phyloP scores from a whole-genome alignment of 805 yeast genomes.

The Ogataea neopini region DNA sequence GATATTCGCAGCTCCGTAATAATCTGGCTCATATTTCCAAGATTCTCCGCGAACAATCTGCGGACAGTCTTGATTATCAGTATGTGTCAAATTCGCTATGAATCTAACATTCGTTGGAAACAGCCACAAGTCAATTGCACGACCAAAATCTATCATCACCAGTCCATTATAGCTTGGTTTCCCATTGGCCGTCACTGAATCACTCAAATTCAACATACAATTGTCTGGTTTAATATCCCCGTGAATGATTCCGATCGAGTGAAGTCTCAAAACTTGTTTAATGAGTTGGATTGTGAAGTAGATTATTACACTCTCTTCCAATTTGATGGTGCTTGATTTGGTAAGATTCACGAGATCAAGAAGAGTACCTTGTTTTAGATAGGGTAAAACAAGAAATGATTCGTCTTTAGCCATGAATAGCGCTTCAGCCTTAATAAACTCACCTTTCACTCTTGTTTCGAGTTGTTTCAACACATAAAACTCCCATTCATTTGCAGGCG shows the following conservation, averaged over 20 bases:
- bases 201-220: conserved; percentile 59
- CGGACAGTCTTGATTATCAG: conserved; percentile 65
- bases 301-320: conserved; percentile 63
- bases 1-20: conserved; percentile 76
- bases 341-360: conserved; percentile 63
- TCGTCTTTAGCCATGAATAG: conserved; percentile 64
- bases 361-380: conserved; percentile 69
- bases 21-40: conserved; percentile 83
- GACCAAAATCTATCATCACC: conserved; percentile 73
- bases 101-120: conserved; percentile 55
- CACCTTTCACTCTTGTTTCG: conserved; percentile 37
- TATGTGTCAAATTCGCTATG: conserved; percentile 58
- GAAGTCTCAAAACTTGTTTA: conserved; percentile 60
- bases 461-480: conserved; percentile 67
- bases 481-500: conserved; percentile 78
- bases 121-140: conserved; percentile 69
- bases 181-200: conserved; percentile 33
- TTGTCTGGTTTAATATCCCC: conserved; percentile 88
- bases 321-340: conserved; percentile 30
- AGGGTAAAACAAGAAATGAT: conserved; percentile 65
- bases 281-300: conserved; percentile 67
- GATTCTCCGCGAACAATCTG: conserved; percentile 60
- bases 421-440: conserved; percentile 46
- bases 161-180: conserved; percentile 24
- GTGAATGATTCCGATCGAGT: conserved; percentile 66